Base-by-base conservation (phyloP, 2,329 filamentous ascomycete species). In the Ceratocystis colombiana region DNA sequence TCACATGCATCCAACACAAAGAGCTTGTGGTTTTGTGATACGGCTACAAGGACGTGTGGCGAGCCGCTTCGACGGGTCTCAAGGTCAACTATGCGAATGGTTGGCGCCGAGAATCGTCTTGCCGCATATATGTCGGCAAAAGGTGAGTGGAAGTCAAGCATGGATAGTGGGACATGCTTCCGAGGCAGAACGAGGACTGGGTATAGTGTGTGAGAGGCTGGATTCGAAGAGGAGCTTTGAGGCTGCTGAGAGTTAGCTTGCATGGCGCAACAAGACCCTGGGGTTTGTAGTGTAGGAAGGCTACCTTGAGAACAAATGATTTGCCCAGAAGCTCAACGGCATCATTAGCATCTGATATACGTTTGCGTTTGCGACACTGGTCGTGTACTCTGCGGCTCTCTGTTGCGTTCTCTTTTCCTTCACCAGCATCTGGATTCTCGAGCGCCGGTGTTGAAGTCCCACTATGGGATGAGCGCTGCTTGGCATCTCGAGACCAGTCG, bases 141-240 rank as follows among this genome's bases (percentile, higher is more conserved):
- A 8, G 80, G 79, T 10, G 77, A 74, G 25, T 77, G 73, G 48
- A 85, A 78, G 71, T 88, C 86, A 67, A 89, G 80, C 69, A 74
- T 82, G 1, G 84, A 83, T n/a, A 88, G 76, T 5, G 82, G 77
- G 4, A 88, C 77, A 68, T 80, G 76, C 70, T 85, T 78, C 70
- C 87, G 82, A 33, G 83, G 80, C 3, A 89, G 75, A 30, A 88
- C 76, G 78, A 87, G 83, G 63, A 87, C 73, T 2, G 84, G 84
- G 62, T 83, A 80, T 63, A 87, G 75, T 28, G 78, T 79, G 67
- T 80, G 79, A 62, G 84, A 81, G 70, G 80, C 82, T 28, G 78
- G 71, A 44, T 79, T 77, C 59, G 82, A 75, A 61, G 79, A 80
- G 12, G 79, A 77, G 8, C 83, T 84, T 71, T 85, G 78, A 50